A percentile compares a stretch with the other conserved stretches of the same genome.
phyloP scores from a whole-genome alignment of 2,329 filamentous ascomycete species.

The Aspergillus awamori region DNA sequence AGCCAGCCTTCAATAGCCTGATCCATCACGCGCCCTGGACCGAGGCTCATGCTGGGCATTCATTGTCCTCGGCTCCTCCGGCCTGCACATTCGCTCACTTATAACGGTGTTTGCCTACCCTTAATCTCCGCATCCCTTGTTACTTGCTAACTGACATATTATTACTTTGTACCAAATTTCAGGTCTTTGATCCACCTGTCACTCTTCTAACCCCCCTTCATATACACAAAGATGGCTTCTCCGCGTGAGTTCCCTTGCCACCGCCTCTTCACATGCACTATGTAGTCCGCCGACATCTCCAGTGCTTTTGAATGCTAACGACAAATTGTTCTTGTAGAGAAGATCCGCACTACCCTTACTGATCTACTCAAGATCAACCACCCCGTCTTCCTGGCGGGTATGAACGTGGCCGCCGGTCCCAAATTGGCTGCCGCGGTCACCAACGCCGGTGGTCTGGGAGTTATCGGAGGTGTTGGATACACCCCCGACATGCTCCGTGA shows the following conservation, averaged over 20 bases:
- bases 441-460: constrained; percentile 93
- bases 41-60: constrained; percentile 19
- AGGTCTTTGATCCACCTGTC: constrained; percentile 13
- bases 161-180: neutral
- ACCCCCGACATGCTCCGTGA: constrained; percentile 96
- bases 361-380: constrained; percentile 98
- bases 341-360: constrained; percentile 87
- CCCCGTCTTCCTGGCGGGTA: constrained; percentile 91
- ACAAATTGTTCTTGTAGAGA: constrained; percentile 58
- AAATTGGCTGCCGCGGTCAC: constrained; percentile 96
- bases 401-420: constrained; percentile 98
- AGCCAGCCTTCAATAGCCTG: neutral
- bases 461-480: constrained; percentile 89
- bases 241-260: constrained; percentile 64
- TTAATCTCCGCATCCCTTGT: neutral
- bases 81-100: constrained; percentile 5
- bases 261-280: constrained; percentile 23
- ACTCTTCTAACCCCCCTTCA: constrained; percentile 5
- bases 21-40: constrained; percentile 3
- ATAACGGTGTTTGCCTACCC: constrained; percentile 14
- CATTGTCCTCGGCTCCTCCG: constrained; percentile 18
- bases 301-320: constrained; percentile 1
- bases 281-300: constrained; percentile 12
- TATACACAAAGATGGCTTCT: constrained; percentile 65
- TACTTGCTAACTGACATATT: neutral